Conservation (phyloP, 2,329 filamentous ascomycete species). For the Curvularia sp. region DNA sequence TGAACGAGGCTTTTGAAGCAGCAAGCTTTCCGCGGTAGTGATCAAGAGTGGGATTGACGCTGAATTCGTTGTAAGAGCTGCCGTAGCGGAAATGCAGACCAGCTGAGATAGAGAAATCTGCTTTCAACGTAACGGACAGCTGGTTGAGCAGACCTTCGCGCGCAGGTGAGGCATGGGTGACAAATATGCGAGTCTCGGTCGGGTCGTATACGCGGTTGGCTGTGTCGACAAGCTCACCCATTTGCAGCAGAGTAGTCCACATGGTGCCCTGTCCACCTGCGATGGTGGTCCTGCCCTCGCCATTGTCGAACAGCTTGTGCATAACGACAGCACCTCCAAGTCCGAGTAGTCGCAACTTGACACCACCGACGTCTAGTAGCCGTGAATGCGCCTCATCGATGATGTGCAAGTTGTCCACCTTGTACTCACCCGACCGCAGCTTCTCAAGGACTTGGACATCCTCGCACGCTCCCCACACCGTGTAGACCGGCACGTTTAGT, state of each 20-base stretch:
- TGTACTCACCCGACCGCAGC: constrained; percentile 97
- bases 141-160: constrained; percentile 97
- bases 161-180: constrained; percentile 95
- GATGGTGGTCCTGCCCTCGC: constrained; percentile 96
- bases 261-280: constrained; percentile 98
- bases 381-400: constrained; percentile 98
- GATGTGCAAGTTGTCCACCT: constrained; percentile 95
- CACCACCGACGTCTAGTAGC: constrained; percentile 90
- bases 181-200: constrained; percentile 93
- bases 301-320: constrained; percentile 99
- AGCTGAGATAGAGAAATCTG: constrained; percentile 96
- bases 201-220: constrained; percentile 98
- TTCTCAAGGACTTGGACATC: constrained; percentile 97
- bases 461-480: constrained; percentile 98
- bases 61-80: constrained; percentile 99
- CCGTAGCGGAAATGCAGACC: constrained; percentile 98
- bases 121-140: constrained; percentile 94
- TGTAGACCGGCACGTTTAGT: constrained; percentile 96
- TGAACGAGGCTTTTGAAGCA: constrained; percentile 97
- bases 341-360: constrained; percentile 92
- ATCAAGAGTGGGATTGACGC: constrained; percentile 95
- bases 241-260: constrained; percentile 98
- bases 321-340: constrained; percentile 97
- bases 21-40: constrained; percentile 98
- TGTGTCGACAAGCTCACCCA: constrained; percentile 97